phyloP scores from a whole-genome alignment of 1,139 yeast species.

The Lodderomyces pseudojiufengensis region DNA sequence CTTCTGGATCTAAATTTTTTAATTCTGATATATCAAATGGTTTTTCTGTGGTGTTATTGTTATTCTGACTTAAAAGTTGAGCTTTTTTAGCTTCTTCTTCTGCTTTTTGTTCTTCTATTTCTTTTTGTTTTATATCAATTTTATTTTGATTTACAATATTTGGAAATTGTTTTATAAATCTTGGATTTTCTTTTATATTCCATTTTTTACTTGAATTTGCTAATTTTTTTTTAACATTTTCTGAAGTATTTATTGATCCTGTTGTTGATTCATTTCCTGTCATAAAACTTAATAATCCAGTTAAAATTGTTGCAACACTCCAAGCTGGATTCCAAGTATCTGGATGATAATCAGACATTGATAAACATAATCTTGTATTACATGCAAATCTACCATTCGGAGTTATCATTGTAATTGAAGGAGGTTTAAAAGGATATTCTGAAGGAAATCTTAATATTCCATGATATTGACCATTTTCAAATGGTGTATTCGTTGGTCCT shows the following conservation, averaged over 20 bases:
- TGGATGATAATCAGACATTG: slow-evolving; percentile 92
- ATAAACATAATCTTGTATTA: slow-evolving; percentile 75
- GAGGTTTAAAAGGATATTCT: slow-evolving; percentile 91
- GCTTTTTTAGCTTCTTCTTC: slow-evolving; percentile 5
- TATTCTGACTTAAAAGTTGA: slow-evolving; percentile 1
- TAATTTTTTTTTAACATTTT: slow-evolving; percentile 32
- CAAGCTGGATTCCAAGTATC: slow-evolving; percentile 95
- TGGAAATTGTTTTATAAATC: slow-evolving; percentile 65
- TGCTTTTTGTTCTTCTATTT: slow-evolving; percentile 10
- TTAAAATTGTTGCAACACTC: slow-evolving; percentile 84
- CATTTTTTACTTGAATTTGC: slow-evolving; percentile 58
- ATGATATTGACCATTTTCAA: slow-evolving; percentile 83
- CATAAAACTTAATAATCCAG: slow-evolving; percentile 86
- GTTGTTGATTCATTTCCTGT: slow-evolving; percentile 47
- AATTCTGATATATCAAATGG: slow-evolving; percentile 23
- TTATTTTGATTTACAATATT: slow-evolving; percentile 55
- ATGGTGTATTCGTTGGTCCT: slow-evolving; percentile 88
- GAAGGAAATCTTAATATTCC: slow-evolving; percentile 81
- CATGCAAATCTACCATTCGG: slow-evolving; percentile 82
- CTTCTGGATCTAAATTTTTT: slow-evolving; percentile 42
- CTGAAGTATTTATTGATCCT: slow-evolving; percentile 37
- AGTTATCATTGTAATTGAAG: slow-evolving; percentile 83
- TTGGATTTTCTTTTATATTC: slow-evolving; percentile 54
- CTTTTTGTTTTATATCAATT: slow-evolving; percentile 18
- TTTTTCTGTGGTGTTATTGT: slow-evolving; percentile 11